Conservation (phyloP, 805 yeast genomes). For the Tetrapisispora iriomotensis region DNA sequence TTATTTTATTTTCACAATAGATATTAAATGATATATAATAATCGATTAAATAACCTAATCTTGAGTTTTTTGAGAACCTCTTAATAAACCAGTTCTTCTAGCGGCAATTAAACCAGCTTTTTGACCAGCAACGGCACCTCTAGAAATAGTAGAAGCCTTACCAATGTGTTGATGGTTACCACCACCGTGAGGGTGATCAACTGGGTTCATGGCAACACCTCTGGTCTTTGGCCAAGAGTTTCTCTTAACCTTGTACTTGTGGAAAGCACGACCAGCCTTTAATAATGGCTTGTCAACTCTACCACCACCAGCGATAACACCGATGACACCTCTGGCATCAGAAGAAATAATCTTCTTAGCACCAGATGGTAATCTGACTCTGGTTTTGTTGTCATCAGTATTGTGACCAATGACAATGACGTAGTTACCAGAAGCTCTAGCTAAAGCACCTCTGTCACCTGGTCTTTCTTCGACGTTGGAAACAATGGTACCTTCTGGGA, state of each 20-base stretch:
- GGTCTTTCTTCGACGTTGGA: slow-evolving; percentile 97
- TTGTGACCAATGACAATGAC: slow-evolving; percentile 98
- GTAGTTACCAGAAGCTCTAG: slow-evolving; percentile 99
- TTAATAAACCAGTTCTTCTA: slow-evolving; percentile 99
- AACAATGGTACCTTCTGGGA: slow-evolving; percentile 98
- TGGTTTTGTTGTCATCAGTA: slow-evolving; percentile 98
- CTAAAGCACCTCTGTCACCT: slow-evolving; percentile 99
- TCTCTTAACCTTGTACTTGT: slow-evolving; percentile 98
- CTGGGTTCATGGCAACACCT: slow-evolving; percentile 99
- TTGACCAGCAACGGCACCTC: slow-evolving; percentile 99
- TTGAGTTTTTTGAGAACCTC: slow-evolving; percentile 96
- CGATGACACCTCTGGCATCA: slow-evolving; percentile 98
- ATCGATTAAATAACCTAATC: slow-evolving; percentile 30
- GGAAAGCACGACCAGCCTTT: slow-evolving; percentile 99
- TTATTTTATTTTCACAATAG: slow-evolving; percentile 2
- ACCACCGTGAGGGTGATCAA: slow-evolving; percentile 99
- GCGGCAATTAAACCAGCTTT: slow-evolving; percentile 99
- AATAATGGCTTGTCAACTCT: slow-evolving; percentile 99
- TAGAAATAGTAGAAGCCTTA: slow-evolving; percentile 98
- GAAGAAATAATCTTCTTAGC: slow-evolving; percentile 94
- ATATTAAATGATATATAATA: slow-evolving; percentile 1
- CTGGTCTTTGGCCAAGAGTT: slow-evolving; percentile 99
- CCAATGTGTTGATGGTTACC: slow-evolving; percentile 99
- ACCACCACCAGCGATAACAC: slow-evolving; percentile 99
- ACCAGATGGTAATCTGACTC: slow-evolving; percentile 98